Percentiles rank a stretch among this genome's conserved stretches.
These are phyloP conservation scores for Trichoderma cornu-damae DNA, from an alignment of 2,329 filamentous ascomycete species.

Conservation along the genomic window DNA sequence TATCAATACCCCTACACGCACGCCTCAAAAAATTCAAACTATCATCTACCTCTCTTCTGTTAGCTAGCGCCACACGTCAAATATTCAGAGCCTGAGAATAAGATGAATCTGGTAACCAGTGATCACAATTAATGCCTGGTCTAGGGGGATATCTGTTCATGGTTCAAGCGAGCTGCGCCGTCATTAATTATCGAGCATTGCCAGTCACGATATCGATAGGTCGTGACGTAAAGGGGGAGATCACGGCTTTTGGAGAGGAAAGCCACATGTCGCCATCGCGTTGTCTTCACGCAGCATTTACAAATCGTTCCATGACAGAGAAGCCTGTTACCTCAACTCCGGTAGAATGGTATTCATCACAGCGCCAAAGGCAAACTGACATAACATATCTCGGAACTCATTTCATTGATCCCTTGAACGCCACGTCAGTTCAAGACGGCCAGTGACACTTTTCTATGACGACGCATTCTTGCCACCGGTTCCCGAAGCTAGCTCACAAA, in stretches of 20 bases:
- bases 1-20: background rate
- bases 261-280: constrained; percentile 78
- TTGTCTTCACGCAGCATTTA: constrained; percentile 82
- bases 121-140: background rate
- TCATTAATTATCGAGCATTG: constrained; percentile 83
- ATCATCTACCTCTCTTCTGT: background rate
- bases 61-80: background rate
- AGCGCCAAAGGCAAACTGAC: background rate
- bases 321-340: constrained; percentile 87
- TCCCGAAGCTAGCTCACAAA: constrained; percentile 79
- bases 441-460: constrained; percentile 71
- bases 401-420: constrained; percentile 54
- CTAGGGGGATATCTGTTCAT: background rate
- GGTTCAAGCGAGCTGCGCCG: constrained; percentile 50
- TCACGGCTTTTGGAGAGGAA: constrained; percentile 84
- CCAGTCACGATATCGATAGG: constrained; percentile 74
- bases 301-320: constrained; percentile 76
- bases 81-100: background rate
- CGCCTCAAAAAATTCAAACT: background rate
- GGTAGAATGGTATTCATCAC: constrained; percentile 59
- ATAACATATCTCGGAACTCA: background rate
- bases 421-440: constrained; percentile 66
- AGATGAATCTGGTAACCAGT: background rate
- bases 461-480: constrained; percentile 79
- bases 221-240: constrained; percentile 62